A percentile compares a stretch with the other conserved stretches of the same genome.
Conservation (phyloP, 1,139 yeast genomes). For the Meyerozyma carpophila region DNA sequence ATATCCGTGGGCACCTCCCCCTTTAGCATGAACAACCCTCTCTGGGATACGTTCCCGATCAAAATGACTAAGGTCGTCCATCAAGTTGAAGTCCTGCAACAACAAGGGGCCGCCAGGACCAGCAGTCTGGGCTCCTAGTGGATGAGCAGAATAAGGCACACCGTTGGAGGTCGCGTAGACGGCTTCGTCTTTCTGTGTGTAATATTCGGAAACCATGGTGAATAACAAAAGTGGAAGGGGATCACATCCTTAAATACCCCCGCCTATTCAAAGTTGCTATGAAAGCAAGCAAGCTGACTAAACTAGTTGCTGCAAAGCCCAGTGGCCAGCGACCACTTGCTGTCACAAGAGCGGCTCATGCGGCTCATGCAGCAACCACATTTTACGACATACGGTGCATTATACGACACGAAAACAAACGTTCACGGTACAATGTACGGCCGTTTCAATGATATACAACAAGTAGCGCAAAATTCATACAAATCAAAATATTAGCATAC, state of each 20-base stretch:
- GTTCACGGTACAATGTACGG: neutral
- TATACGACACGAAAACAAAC: neutral
- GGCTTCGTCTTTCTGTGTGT: constrained; percentile 6
- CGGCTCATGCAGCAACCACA: neutral
- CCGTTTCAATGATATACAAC: too few relatives aligned
- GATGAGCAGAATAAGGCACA: constrained; percentile 20
- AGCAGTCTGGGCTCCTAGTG: constrained; percentile 24
- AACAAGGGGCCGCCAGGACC: constrained; percentile 50
- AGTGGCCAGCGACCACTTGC: neutral
- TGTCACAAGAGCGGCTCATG: neutral
- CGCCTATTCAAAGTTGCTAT: neutral
- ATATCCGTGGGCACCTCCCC: constrained; percentile 58
- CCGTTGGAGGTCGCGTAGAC: constrained; percentile 26
- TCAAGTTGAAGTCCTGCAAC: constrained; percentile 50
- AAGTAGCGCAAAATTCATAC: too few relatives aligned
- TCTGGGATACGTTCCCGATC: constrained; percentile 60
- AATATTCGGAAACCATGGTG: neutral
- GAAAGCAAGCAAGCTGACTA: neutral
- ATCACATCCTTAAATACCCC: neutral
- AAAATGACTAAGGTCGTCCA: constrained; percentile 55
- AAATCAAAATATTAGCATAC: too few relatives aligned
- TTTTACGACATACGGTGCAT: neutral
- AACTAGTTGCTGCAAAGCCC: neutral
- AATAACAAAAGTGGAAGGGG: neutral
- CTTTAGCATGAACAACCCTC: constrained; percentile 62